phyloP scores from a whole-genome alignment of 169 alveolate genomes.

The Fabrea salina region DNA sequence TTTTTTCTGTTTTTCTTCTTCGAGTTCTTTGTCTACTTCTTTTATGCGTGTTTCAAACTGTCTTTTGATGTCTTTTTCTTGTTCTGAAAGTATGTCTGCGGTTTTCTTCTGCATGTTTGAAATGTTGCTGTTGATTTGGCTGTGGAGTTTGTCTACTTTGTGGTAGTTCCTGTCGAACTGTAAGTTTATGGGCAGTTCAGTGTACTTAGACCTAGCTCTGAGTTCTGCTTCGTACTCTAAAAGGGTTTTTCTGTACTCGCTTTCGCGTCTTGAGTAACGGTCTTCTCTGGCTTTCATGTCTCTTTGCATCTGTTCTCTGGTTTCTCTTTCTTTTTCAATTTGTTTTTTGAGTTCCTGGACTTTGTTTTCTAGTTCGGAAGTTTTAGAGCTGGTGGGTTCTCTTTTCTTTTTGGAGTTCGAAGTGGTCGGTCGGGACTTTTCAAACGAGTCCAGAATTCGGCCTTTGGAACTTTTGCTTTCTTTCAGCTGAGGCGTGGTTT shows the following conservation, averaged over 20 bases:
- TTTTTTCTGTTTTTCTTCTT: slow-evolving; percentile 20
- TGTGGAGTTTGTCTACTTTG: background rate
- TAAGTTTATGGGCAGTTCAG: background rate
- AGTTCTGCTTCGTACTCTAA: slow-evolving; percentile 9
- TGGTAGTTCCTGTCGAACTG: background rate
- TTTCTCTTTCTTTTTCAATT: slow-evolving; percentile 11
- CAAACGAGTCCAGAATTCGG: background rate
- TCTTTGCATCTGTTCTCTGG: background rate
- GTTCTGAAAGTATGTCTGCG: slow-evolving; percentile 1
- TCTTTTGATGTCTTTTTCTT: slow-evolving; percentile 28
- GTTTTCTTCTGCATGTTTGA: slow-evolving; percentile 17
- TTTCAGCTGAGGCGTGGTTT: slow-evolving; percentile 26
- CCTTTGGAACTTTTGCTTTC: background rate
- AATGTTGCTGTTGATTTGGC: background rate
- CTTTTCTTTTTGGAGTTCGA: slow-evolving; percentile 1
- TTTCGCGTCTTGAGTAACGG: slow-evolving; percentile 15
- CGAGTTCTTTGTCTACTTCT: slow-evolving; percentile 21
- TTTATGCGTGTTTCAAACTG: background rate
- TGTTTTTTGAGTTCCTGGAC: background rate
- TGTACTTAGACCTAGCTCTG: slow-evolving; percentile 20
- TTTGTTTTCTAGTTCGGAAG: background rate
- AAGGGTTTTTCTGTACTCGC: slow-evolving; percentile 26
- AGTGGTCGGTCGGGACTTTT: slow-evolving; percentile 28
- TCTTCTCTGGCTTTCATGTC: slow-evolving; percentile 34
- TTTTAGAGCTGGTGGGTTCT: background rate